Percentiles rank a stretch among this genome's conserved stretches.
Evolutionary conservation across 176 grass and related monocot species (phyloP).

Genomic region (Hordeum marinum): DNA sequence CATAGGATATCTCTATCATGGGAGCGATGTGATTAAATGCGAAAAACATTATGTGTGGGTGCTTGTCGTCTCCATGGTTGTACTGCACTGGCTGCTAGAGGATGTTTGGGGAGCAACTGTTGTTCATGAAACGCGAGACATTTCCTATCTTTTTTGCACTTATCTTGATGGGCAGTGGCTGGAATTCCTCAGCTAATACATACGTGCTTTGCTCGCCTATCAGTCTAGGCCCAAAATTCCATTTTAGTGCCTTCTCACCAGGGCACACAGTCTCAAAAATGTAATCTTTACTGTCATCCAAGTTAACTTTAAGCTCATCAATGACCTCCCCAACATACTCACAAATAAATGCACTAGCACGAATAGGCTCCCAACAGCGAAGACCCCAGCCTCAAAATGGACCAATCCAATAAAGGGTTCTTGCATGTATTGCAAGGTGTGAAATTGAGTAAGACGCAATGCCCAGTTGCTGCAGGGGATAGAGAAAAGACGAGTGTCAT

Average conservation of each 20-base stretch:
- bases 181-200: slow-evolving; percentile 34
- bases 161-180: slow-evolving; percentile 48
- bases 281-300: slow-evolving; percentile 47
- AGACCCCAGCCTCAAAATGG: slow-evolving; percentile 67
- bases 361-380: slow-evolving; percentile 71
- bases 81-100: slow-evolving; percentile 68
- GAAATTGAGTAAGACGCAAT: too few relatives aligned
- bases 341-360: slow-evolving; percentile 70
- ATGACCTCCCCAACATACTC: slow-evolving; percentile 61
- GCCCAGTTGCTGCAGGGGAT: too few relatives aligned
- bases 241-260: slow-evolving; percentile 59
- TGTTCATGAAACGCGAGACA: slow-evolving; percentile 70
- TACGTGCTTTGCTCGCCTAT: slow-evolving; percentile 28
- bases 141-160: slow-evolving; percentile 61
- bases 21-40: slow-evolving; percentile 68
- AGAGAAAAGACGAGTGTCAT: too few relatives aligned
- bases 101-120: slow-evolving; percentile 76
- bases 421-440: too few relatives aligned
- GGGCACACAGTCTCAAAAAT: slow-evolving; percentile 51
- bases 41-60: slow-evolving; percentile 66
- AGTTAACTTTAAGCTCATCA: slow-evolving; percentile 31
- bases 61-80: slow-evolving; percentile 49
- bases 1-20: slow-evolving; percentile 70
- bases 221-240: slow-evolving; percentile 59
- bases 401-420: too few relatives aligned